Conservation (phyloP, 2,329 filamentous ascomycete genomes). For the Lecanosticta acicola region DNA sequence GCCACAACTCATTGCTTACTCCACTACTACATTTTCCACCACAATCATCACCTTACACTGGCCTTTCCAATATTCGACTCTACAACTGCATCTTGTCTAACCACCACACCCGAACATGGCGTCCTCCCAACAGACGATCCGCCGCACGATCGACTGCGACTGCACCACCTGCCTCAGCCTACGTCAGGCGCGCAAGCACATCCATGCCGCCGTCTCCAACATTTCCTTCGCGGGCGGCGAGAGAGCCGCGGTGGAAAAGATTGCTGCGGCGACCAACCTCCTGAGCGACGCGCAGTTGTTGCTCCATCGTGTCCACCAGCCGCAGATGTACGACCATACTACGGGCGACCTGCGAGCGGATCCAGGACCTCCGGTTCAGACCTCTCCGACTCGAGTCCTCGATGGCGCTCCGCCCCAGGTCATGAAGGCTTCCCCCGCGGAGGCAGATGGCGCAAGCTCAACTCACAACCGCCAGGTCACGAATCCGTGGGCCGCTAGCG, state of each 20-base stretch:
- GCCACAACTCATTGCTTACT: neutral
- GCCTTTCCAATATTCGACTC: neutral
- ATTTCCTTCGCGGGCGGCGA: neutral
- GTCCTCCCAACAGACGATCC: too few relatives aligned
- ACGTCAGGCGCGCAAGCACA: neutral
- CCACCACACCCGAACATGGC: neutral
- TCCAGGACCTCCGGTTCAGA: too few relatives aligned
- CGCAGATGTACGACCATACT: too few relatives aligned
- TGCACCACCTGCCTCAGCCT: neutral
- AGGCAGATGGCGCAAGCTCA: neutral
- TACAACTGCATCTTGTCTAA: neutral
- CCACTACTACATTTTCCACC: neutral
- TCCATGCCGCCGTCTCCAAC: neutral
- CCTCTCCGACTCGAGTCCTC: neutral
- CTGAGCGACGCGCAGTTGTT: neutral
- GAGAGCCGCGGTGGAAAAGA: neutral
- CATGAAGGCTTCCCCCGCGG: too few relatives aligned
- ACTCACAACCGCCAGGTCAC: neutral
- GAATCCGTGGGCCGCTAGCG: constrained; percentile 1
- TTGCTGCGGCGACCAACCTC: neutral
- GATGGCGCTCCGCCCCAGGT: too few relatives aligned
- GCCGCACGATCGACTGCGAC: neutral
- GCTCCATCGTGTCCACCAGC: neutral
- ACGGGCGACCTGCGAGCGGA: too few relatives aligned
- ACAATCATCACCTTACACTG: neutral